A percentile compares a stretch with the other conserved stretches of the same genome.
These are phyloP conservation scores for Fistulifera solaris DNA, from an alignment of 108 stramenopile genomes.

Conservation along the genomic window DNA sequence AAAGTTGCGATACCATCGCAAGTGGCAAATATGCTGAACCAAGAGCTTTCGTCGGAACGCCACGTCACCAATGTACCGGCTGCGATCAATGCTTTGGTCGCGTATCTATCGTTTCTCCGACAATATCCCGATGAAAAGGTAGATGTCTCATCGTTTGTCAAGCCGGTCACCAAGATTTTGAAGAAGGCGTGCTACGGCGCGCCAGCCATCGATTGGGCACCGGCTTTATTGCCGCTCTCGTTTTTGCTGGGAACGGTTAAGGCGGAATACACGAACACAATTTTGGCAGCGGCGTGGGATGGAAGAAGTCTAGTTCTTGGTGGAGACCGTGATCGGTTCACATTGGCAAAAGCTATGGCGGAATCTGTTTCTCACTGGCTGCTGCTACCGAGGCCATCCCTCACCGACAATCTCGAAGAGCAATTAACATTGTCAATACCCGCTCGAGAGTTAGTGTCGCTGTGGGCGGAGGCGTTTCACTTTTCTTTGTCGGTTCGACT, in stretches of 20 bases:
- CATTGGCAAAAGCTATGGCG: slow-evolving; percentile 49
- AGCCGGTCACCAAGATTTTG: slow-evolving; percentile 49
- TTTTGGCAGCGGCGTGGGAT: slow-evolving; percentile 43
- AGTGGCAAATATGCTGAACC: slow-evolving; percentile 33
- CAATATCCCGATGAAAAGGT: slow-evolving; percentile 6
- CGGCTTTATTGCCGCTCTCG: slow-evolving; percentile 62
- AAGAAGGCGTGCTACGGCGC: slow-evolving; percentile 64
- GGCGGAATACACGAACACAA: background rate
- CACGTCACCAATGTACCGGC: slow-evolving; percentile 49
- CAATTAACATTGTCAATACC: too few relatives aligned
- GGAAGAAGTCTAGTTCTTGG: slow-evolving; percentile 40
- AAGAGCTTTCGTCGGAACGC: slow-evolving; percentile 49
- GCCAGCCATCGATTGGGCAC: slow-evolving; percentile 40
- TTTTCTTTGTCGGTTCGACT: background rate
- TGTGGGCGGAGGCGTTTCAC: background rate
- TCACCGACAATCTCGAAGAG: background rate
- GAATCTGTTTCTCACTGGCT: slow-evolving; percentile 59
- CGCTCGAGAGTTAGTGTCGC: background rate
- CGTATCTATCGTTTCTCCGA: slow-evolving; percentile 22
- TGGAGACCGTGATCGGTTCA: slow-evolving; percentile 24
- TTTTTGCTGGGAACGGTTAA: slow-evolving; percentile 23
- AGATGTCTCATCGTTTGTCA: slow-evolving; percentile 25
- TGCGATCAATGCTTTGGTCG: slow-evolving; percentile 50
- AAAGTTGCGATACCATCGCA: slow-evolving; percentile 20
- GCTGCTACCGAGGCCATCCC: slow-evolving; percentile 21